Evolutionary conservation across 129 eudicot genomes (phyloP), one percentile per base, ranked within the genome.

Genomic region (Heracleum sosnowskyi): DNA sequence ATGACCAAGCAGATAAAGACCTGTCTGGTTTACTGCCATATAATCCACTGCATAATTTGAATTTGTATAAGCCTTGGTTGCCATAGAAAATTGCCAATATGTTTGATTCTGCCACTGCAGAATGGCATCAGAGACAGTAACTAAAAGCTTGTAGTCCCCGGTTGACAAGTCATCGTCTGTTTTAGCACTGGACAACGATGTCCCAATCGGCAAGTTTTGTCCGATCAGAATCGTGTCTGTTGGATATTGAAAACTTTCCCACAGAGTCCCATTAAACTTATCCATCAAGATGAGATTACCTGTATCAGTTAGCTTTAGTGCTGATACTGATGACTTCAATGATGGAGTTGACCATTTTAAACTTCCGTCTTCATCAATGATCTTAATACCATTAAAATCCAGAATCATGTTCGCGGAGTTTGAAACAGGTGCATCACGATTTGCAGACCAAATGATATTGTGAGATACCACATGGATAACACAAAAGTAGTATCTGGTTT

Each of bases 181-280:
- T 41, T 76, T 79, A 3, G 82, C 49, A 35, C 90, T 76, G 28
- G 62, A 79, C 13, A 93, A 77, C 9, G 39, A 20, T 18, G 55
- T 31, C 4, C 88, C 87, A 4, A 81, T 80, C 39, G 79, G 89
- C 79, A 93, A 81, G n/a, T 22, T 29, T 36, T 93, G 96, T 33
- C 90, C 94, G 11, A 86, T 84, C 57, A 93, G 90, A 16, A 90
- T 76, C 15, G 93, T 93, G 44, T 93, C 98, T 1, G 92, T 88
- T 34, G 98, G 98, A 68, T 72, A 10, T 66, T 73, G 47, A 66
- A 88, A 93, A 75, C 93, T 88, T 16, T 93, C 89, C 98, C 98
- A 93, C 7, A 93, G 76, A 3, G 89, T 69, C 28, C 18, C 47
- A 39, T 90, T 90, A 31, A 76, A 73, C 22, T 62, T 69, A 51